Conservation (phyloP, 768 basidiomycete species). For the Leccinum pellstonianum region DNA sequence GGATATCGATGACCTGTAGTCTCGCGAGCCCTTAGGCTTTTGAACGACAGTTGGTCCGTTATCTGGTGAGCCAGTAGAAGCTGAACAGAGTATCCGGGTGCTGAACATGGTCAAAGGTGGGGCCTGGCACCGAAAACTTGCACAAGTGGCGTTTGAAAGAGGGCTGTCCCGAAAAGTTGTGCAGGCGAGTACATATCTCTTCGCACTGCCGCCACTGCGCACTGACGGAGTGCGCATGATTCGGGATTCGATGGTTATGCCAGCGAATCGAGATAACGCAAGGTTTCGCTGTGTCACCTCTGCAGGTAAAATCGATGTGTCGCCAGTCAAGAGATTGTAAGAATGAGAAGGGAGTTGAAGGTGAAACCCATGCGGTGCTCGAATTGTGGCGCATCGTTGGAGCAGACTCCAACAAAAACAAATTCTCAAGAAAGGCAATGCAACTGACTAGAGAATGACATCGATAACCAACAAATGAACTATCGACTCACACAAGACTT, state of each 20-base stretch:
- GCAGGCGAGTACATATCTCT: slow-evolving; percentile 11
- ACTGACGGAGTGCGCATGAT: background rate
- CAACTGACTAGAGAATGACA: background rate
- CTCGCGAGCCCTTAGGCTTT: background rate
- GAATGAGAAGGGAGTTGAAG: background rate
- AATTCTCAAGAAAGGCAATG: slow-evolving; percentile 1
- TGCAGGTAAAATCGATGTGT: background rate
- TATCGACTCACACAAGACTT: no score
- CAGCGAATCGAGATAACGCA: background rate
- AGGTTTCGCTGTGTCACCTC: background rate
- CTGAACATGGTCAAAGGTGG: background rate
- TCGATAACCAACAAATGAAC: no score
- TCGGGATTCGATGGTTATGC: background rate
- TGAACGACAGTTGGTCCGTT: background rate
- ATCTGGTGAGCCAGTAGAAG: background rate
- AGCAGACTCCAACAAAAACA: background rate
- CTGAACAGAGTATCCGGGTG: background rate
- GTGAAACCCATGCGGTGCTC: background rate
- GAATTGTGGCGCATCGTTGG: background rate
- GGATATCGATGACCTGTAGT: background rate
- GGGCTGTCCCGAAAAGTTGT: background rate
- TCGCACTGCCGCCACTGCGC: background rate
- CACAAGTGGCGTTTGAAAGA: slow-evolving; percentile 2
- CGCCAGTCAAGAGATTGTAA: background rate
- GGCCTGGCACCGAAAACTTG: background rate